Conservation (phyloP, 106 monocot species). For the Alisma plantagoaquatica region DNA sequence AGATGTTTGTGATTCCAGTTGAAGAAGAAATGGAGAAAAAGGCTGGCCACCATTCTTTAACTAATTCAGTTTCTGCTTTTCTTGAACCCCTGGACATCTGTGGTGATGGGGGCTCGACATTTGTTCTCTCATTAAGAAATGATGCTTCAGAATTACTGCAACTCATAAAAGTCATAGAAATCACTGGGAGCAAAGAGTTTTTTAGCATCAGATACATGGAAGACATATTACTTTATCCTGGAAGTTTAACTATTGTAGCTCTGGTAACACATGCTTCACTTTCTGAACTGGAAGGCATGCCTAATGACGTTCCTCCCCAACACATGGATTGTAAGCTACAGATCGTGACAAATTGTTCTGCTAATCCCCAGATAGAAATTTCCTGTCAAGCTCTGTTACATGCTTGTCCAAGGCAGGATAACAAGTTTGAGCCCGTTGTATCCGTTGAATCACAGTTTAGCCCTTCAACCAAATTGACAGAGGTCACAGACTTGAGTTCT, state of each 20-base stretch:
- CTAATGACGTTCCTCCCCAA: conserved; percentile 5
- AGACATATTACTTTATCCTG: conserved; percentile 50
- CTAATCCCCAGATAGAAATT: conserved; percentile 18
- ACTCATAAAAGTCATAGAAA: conserved; percentile 34
- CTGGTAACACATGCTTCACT: conserved; percentile 22
- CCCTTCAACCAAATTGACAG: no score
- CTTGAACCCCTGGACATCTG: conserved; percentile 21
- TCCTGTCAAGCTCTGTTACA: conserved; percentile 15
- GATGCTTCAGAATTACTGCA: conserved; percentile 25
- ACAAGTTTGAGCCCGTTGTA: neutral
- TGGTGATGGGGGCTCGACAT: conserved; percentile 18
- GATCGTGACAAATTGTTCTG: conserved; percentile 26
- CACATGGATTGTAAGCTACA: conserved; percentile 12
- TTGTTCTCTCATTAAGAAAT: conserved; percentile 42
- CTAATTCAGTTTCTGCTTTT: conserved; percentile 29
- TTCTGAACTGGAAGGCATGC: neutral
- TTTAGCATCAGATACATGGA: conserved; percentile 38
- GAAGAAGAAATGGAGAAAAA: conserved; percentile 32
- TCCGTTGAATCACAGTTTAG: no score
- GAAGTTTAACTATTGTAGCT: conserved; percentile 34
- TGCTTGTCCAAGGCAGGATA: conserved; percentile 2
- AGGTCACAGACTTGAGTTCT: no score
- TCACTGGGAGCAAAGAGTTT: conserved; percentile 21
- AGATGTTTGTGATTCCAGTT: conserved; percentile 42
- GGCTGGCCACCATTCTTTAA: conserved; percentile 12